These are phyloP conservation scores for Lactarius indigo DNA, from an alignment of 768 basidiomycete genomes.

Conservation along the genomic window DNA sequence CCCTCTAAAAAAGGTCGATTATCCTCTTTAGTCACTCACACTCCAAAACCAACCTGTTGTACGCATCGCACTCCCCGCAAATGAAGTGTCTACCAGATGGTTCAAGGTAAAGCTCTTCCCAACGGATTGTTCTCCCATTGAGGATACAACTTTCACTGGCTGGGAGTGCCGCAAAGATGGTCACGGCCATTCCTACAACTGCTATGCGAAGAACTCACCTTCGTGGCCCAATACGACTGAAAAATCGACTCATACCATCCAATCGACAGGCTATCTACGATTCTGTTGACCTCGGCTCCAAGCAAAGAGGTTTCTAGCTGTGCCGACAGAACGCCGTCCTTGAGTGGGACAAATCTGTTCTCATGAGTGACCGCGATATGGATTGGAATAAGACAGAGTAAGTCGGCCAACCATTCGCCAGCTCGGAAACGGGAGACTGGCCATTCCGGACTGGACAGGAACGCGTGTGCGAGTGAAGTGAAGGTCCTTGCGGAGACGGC, in stretches of 20 bases:
- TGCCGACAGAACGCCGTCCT: conserved; percentile 51
- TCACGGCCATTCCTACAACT: neutral
- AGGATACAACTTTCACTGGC: conserved; percentile 64
- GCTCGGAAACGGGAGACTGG: conserved; percentile 40
- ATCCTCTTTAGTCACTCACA: neutral
- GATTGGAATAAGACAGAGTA: conserved; percentile 61
- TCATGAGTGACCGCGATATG: conserved; percentile 58
- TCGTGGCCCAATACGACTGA: conserved; percentile 58
- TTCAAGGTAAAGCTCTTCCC: conserved; percentile 61
- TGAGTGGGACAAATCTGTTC: conserved; percentile 59
- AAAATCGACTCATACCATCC: conserved; percentile 68
- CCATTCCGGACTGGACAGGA: conserved; percentile 16
- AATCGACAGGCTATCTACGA: conserved; percentile 53
- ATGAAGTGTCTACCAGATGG: conserved; percentile 60
- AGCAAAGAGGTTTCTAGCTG: conserved; percentile 52
- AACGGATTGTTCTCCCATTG: conserved; percentile 67
- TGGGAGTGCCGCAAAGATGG: conserved; percentile 25
- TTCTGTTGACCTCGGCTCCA: conserved; percentile 56
- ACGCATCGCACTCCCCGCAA: conserved; percentile 62
- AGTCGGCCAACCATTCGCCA: conserved; percentile 61
- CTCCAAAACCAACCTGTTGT: conserved; percentile 40
- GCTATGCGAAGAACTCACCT: conserved; percentile 32
- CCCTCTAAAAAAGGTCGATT: conserved; percentile 38
- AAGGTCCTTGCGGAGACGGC: conserved; percentile 35
- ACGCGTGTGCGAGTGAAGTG: conserved; percentile 27